Conservation (phyloP, 176 grass and related monocot species). For the Pharus latifolius region DNA sequence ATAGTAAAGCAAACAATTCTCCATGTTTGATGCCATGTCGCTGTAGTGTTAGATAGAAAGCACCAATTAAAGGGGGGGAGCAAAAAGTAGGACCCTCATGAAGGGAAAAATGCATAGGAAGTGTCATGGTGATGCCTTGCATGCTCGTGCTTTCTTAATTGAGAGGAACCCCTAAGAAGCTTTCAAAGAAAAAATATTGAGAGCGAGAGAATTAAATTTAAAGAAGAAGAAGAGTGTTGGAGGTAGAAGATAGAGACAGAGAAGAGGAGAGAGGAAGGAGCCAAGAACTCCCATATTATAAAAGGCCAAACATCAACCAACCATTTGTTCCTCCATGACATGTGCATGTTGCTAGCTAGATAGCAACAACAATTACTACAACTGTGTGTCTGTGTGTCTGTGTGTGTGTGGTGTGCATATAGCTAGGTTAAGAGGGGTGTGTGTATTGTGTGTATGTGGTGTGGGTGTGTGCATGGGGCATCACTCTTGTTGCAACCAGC, state of each 20-base stretch:
- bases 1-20: slow-evolving; percentile 23
- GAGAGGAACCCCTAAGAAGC: slow-evolving; percentile 14
- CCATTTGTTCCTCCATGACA: slow-evolving; percentile 21
- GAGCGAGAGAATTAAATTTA: not conserved
- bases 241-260: slow-evolving; percentile 30
- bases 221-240: slow-evolving; percentile 22
- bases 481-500: slow-evolving; percentile 98
- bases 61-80: slow-evolving; percentile 39
- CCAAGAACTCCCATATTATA: slow-evolving; percentile 19
- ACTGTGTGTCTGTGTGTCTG: not conserved
- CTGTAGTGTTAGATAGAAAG: slow-evolving; percentile 88
- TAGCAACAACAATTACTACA: not conserved
- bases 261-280: slow-evolving; percentile 1
- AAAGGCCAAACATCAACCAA: slow-evolving; percentile 41
- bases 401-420: not conserved
- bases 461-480: slow-evolving; percentile 70
- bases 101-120: slow-evolving; percentile 28
- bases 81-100: slow-evolving; percentile 19
- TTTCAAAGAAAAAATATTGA: not conserved
- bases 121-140: slow-evolving; percentile 35
- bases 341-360: slow-evolving; percentile 21
- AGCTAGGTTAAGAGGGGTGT: slow-evolving; percentile 1
- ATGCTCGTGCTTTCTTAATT: slow-evolving; percentile 20
- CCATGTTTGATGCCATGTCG: slow-evolving; percentile 72
- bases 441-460: not conserved